Evolutionary conservation across 2,329 filamentous ascomycete species (phyloP), one percentile per base, ranked within the genome.

Genomic region (Chaetomiaceae sp.): DNA sequence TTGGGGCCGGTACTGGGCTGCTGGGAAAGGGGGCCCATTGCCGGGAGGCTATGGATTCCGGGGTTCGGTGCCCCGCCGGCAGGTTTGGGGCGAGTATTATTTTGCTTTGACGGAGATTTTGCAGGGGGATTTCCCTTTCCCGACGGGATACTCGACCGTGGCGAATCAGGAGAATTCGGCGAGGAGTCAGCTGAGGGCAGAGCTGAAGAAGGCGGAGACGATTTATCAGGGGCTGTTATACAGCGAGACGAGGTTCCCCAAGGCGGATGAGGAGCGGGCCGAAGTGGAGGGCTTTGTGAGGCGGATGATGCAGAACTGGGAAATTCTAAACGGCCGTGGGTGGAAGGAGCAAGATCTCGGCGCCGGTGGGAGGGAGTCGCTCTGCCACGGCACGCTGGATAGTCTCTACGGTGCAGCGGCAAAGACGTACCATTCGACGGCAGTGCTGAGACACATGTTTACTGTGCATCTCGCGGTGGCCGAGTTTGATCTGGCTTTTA

Each of bases 381-480:
- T 92, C 16, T 87, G 87, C 58, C 83, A 86, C 49, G 84, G 84
- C 46, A 84, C 95, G 29, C 79, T 99, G 36, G 91, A 94, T 68
- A 88, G 90, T 25, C 77, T 99, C 6, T 99, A 97, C 69, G 86
- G 87, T 34, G 89, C 91, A 20, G 89, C 92, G 7, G 90, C 87
- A 9, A 96, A 94, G 69, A 96, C 91, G 0, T 99, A 94, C 65
- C 94, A 99, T 70, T 99, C 94, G 1, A 95, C 92, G 1, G 76
- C 90, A 9, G 88, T 97, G 57, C 74, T 99, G 27, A 81, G 92
- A 53, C 82, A 91, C 63, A 77, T 99, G 0, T 97, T 97, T 66
- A 86, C 84, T 10, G 86, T 96, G 2, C 94, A 99, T 67, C 77
- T 92, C 16, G 82, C 90, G 2, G 76, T 96, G 16, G 90, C 90